phyloP scores from a whole-genome alignment of 2,329 filamentous ascomycete species.

The Falciphora oryzae region DNA sequence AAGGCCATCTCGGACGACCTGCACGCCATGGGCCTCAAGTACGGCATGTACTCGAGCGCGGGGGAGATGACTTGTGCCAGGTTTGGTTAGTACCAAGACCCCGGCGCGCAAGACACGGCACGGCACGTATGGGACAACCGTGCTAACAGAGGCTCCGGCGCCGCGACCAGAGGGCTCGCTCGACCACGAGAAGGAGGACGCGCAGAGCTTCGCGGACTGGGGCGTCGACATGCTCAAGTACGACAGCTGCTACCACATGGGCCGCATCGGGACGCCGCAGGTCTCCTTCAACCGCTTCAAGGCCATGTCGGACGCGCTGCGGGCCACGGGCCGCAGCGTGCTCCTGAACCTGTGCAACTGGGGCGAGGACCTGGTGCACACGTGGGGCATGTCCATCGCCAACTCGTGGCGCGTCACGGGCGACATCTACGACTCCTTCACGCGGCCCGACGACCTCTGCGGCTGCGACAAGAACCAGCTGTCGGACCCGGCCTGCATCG shows the following conservation, averaged over 20 bases:
- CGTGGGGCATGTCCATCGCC: slow-evolving; percentile 24
- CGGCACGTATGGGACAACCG: not conserved
- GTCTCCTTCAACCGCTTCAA: slow-evolving; percentile 25
- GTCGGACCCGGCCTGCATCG: slow-evolving; percentile 8
- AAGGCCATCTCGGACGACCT: slow-evolving; percentile 28
- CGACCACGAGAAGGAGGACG: slow-evolving; percentile 47
- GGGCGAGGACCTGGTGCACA: slow-evolving; percentile 25
- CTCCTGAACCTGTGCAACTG: slow-evolving; percentile 30
- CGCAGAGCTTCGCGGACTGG: slow-evolving; percentile 45
- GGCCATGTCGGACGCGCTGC: slow-evolving; percentile 28
- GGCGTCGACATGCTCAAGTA: slow-evolving; percentile 49
- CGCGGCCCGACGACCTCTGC: slow-evolving; percentile 27
- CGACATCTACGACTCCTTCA: slow-evolving; percentile 28
- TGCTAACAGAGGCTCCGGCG: not conserved
- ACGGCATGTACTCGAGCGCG: slow-evolving; percentile 34
- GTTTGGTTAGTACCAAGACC: slow-evolving; percentile 23
- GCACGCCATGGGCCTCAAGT: slow-evolving; percentile 29
- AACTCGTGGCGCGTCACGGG: slow-evolving; percentile 30
- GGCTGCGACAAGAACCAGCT: slow-evolving; percentile 7
- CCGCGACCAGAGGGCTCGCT: slow-evolving; percentile 33
- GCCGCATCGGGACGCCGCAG: slow-evolving; percentile 20
- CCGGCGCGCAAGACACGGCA: not conserved
- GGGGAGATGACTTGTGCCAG: slow-evolving; percentile 44
- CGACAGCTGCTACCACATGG: slow-evolving; percentile 38
- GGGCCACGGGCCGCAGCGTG: slow-evolving; percentile 25